These are phyloP conservation scores for Trichoderma parareesei DNA, from an alignment of 495 filamentous ascomycete species.

Conservation along the genomic window DNA sequence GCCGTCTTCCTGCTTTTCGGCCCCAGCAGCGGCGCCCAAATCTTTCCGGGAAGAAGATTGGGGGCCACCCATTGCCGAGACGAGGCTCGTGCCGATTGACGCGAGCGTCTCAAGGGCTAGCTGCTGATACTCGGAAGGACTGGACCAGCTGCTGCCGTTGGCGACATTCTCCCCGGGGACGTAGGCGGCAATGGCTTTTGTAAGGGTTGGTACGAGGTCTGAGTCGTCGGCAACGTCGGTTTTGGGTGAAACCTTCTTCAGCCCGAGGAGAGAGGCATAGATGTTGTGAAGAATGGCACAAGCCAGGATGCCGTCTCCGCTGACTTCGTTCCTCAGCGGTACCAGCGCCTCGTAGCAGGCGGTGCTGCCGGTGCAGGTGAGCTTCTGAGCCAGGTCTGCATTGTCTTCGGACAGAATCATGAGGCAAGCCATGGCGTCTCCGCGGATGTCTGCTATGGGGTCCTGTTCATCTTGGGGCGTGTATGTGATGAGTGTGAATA, in stretches of 20 bases:
- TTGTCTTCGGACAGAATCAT: slow-evolving; percentile 49
- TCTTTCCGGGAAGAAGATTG: background rate
- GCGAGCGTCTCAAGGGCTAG: slow-evolving; percentile 48
- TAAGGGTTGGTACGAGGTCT: slow-evolving; percentile 35
- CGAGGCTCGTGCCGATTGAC: slow-evolving; percentile 49
- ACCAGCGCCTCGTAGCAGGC: slow-evolving; percentile 31
- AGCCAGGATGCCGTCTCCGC: slow-evolving; percentile 32
- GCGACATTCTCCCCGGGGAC: slow-evolving; percentile 17
- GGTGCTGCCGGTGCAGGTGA: slow-evolving; percentile 27
- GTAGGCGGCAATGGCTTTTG: slow-evolving; percentile 27
- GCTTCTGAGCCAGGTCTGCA: slow-evolving; percentile 30
- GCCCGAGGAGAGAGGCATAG: slow-evolving; percentile 36
- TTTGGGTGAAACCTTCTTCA: slow-evolving; percentile 38
- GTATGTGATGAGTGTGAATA: slow-evolving; percentile 38
- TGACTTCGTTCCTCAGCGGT: slow-evolving; percentile 25
- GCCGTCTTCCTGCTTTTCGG: slow-evolving; percentile 25
- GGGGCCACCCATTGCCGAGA: slow-evolving; percentile 26
- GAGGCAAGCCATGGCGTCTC: slow-evolving; percentile 43
- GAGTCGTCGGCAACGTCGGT: slow-evolving; percentile 43
- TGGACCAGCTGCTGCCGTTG: slow-evolving; percentile 22
- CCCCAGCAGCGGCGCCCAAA: slow-evolving; percentile 16
- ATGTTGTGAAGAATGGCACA: slow-evolving; percentile 49
- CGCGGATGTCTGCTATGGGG: slow-evolving; percentile 19
- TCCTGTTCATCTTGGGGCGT: slow-evolving; percentile 22
- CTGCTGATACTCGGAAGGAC: slow-evolving; percentile 31